Conservation (phyloP, 176 grass and related monocot species). For the Carex kokanica region DNA sequence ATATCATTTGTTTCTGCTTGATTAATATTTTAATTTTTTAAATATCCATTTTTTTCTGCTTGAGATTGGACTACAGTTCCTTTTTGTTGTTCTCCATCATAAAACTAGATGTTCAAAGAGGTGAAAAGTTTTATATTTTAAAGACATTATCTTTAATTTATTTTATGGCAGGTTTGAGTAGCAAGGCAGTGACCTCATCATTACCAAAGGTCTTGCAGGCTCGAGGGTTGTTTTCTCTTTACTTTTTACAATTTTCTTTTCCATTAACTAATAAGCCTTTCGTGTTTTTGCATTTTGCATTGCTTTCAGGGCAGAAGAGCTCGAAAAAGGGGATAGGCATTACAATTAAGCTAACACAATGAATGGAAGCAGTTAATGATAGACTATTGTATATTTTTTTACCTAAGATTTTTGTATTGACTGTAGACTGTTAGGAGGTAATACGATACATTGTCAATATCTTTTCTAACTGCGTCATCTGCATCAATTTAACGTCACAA, state of each 20-base stretch:
- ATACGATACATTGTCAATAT: not conserved
- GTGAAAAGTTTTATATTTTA: not conserved
- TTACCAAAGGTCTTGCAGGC: slow-evolving; percentile 1
- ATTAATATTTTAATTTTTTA: not conserved
- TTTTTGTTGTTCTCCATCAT: not conserved
- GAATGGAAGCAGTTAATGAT: not conserved
- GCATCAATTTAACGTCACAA: too few relatives aligned
- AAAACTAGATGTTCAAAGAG: not conserved
- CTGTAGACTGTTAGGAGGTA: not conserved
- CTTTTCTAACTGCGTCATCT: too few relatives aligned
- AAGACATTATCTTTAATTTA: not conserved
- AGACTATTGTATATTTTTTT: not conserved
- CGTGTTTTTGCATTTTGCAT: slow-evolving; percentile 1
- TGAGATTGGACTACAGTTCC: not conserved
- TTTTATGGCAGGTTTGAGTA: slow-evolving; percentile 14
- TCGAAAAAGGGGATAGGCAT: slow-evolving; percentile 12
- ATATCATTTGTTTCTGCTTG: not conserved
- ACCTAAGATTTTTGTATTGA: not conserved
- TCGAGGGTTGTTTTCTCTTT: not conserved
- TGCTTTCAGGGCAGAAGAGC: slow-evolving; percentile 12
- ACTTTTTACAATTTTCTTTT: slow-evolving; percentile 14
- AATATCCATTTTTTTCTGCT: not conserved
- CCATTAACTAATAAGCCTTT: not conserved
- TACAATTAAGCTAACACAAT: not conserved
- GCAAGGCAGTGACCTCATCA: slow-evolving; percentile 5